Percentiles rank a stretch among this genome's conserved stretches.
Conservation (phyloP, 2,329 filamentous ascomycete genomes). For the Ophiostoma sp. region DNA sequence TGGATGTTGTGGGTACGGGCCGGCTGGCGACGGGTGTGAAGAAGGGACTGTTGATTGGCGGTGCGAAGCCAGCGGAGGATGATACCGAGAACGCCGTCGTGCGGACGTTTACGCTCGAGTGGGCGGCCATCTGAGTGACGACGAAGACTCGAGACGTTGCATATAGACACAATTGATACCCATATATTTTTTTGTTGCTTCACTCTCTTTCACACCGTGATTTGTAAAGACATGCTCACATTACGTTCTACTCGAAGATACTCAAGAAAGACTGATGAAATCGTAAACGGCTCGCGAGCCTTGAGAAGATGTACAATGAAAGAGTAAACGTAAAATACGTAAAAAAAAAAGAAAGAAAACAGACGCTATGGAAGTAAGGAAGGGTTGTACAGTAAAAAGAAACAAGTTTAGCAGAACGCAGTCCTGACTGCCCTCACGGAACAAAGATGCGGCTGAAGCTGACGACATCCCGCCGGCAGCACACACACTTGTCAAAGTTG, state of each 20-base stretch:
- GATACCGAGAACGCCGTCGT: conserved; percentile 39
- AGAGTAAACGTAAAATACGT: background rate
- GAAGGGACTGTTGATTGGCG: conserved; percentile 88
- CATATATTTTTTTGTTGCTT: background rate
- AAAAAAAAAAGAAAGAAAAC: background rate
- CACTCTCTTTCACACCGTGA: background rate
- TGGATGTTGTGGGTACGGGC: conserved; percentile 84
- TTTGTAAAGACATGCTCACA: no score
- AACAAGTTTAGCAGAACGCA: background rate
- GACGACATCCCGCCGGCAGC: conserved; percentile 81
- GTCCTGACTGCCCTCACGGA: conserved; percentile 50
- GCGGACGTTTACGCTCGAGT: conserved; percentile 83
- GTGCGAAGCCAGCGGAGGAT: conserved; percentile 41
- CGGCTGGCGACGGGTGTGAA: conserved; percentile 92
- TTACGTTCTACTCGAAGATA: no score
- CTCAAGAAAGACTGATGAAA: background rate
- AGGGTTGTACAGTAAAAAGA: background rate
- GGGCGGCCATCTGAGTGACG: conserved; percentile 75
- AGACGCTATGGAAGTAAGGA: conserved; percentile 1
- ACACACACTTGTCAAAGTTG: conserved; percentile 95
- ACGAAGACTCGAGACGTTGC: background rate
- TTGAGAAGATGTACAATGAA: background rate
- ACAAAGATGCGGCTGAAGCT: conserved; percentile 93
- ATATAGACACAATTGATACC: conserved; percentile 21
- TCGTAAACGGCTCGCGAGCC: background rate